Conservation (phyloP, 345 rosid genomes). For the Gossypium bickii region DNA sequence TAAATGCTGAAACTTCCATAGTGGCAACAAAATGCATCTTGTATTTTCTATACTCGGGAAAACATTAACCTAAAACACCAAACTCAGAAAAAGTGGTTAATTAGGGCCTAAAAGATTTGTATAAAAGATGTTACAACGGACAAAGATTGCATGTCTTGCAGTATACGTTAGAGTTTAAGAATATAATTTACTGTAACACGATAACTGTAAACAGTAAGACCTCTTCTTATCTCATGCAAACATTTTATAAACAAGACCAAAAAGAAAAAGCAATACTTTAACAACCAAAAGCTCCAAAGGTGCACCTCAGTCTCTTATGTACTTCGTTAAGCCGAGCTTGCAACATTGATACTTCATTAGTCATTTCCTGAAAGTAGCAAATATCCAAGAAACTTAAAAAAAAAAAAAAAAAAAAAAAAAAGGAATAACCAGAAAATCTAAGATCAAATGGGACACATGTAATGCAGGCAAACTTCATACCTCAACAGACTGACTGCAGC, state of each 20-base stretch:
- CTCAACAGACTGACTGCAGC: constrained; percentile 75
- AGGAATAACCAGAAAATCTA: not conserved
- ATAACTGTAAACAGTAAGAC: not conserved
- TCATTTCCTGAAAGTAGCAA: constrained; percentile 51
- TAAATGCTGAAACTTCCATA: not conserved
- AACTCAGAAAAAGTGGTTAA: not conserved
- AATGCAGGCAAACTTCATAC: constrained; percentile 29
- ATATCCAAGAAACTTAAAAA: constrained; percentile 13
- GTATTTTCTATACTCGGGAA: not conserved
- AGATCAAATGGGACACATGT: constrained; percentile 9
- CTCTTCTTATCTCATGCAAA: constrained; percentile 3
- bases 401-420: not conserved
- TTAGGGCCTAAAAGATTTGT: not conserved
- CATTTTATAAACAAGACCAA: constrained; percentile 6
- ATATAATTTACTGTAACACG: constrained; percentile 5
- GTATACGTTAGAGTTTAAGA: not conserved
- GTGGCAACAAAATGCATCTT: not conserved
- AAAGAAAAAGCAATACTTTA: constrained; percentile 13
- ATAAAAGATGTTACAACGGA: not conserved
- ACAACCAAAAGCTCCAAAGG: constrained; percentile 21
- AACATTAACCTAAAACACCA: constrained; percentile 4
- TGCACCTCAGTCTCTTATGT: constrained; percentile 77
- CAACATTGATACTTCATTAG: constrained; percentile 55
- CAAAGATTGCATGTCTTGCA: not conserved
- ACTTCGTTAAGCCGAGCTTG: constrained; percentile 59